Percentiles rank a stretch among this genome's conserved stretches.
phyloP scores from a whole-genome alignment of 2,329 filamentous ascomycete genomes.

The Cladophialophora chaetospira region DNA sequence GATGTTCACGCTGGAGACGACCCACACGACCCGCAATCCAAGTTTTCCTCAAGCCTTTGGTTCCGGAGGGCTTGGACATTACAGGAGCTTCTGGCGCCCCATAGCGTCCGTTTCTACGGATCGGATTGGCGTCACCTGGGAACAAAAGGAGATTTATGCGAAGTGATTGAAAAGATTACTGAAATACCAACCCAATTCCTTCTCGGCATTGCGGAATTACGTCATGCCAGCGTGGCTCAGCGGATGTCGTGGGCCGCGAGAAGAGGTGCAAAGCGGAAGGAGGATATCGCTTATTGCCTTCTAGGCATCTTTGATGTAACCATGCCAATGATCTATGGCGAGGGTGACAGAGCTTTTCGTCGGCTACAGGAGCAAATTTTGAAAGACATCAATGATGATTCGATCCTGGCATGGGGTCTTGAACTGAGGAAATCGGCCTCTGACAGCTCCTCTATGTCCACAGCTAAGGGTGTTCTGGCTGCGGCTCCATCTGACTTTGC shows the following conservation, averaged over 20 bases:
- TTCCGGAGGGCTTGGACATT: no score
- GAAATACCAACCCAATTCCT: not conserved
- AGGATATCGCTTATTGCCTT: not conserved
- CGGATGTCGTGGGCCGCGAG: not conserved
- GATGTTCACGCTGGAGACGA: no score
- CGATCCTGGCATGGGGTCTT: not conserved
- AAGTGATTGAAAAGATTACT: not conserved
- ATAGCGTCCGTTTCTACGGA: no score
- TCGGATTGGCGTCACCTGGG: not conserved
- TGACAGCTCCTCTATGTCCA: not conserved
- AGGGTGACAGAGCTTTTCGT: not conserved
- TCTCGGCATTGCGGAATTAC: not conserved
- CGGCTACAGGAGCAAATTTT: not conserved
- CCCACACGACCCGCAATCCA: no score
- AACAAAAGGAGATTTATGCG: not conserved
- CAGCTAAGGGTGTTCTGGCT: not conserved
- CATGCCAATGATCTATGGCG: not conserved
- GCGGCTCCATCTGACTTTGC: not conserved
- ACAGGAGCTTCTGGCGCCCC: no score
- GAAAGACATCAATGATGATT: not conserved
- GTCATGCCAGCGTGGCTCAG: not conserved
- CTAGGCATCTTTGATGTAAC: not conserved
- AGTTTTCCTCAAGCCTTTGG: no score
- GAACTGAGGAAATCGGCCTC: not conserved
- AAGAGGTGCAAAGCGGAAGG: not conserved